phyloP scores from a whole-genome alignment of 352 stramenopile species.

The Salisapilia sapeloensis region DNA sequence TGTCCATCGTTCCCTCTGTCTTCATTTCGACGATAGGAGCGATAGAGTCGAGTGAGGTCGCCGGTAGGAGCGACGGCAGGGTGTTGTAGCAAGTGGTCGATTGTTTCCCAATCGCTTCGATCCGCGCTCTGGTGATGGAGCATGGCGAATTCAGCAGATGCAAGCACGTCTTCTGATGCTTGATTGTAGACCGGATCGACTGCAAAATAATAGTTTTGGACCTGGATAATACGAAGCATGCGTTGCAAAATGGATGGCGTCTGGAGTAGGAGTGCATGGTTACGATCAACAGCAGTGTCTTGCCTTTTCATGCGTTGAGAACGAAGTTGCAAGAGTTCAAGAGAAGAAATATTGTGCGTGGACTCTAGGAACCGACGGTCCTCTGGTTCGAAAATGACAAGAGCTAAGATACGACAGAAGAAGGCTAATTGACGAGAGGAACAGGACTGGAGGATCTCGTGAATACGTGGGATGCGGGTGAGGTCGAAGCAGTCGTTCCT shows the following conservation, averaged over 20 bases:
- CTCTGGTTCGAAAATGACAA: constrained; percentile 92
- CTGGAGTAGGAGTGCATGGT: constrained; percentile 87
- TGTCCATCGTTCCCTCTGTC: background rate
- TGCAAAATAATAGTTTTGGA: constrained; percentile 78
- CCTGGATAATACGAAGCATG: constrained; percentile 49
- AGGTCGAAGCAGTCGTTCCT: constrained; percentile 67
- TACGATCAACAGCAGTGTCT: constrained; percentile 84
- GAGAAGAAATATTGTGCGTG: constrained; percentile 85
- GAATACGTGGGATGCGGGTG: constrained; percentile 73
- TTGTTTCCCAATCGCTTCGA: constrained; percentile 55
- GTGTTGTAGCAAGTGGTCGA: constrained; percentile 39
- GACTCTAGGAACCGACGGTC: constrained; percentile 82
- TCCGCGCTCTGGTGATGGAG: constrained; percentile 57
- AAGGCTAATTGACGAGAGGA: constrained; percentile 87
- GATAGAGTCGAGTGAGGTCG: constrained; percentile 36
- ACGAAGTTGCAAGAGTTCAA: constrained; percentile 83
- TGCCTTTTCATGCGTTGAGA: constrained; percentile 53
- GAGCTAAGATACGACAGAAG: constrained; percentile 90
- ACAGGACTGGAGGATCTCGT: constrained; percentile 77
- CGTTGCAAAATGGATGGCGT: constrained; percentile 51
- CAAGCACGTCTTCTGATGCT: constrained; percentile 65
- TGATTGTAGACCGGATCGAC: constrained; percentile 69
- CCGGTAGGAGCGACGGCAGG: constrained; percentile 19
- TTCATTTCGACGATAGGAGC: background rate
- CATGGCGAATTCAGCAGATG: constrained; percentile 66